Evolutionary conservation across 2,329 filamentous ascomycete species (phyloP).

Genomic region (Paraphaeosphaeria minitans): DNA sequence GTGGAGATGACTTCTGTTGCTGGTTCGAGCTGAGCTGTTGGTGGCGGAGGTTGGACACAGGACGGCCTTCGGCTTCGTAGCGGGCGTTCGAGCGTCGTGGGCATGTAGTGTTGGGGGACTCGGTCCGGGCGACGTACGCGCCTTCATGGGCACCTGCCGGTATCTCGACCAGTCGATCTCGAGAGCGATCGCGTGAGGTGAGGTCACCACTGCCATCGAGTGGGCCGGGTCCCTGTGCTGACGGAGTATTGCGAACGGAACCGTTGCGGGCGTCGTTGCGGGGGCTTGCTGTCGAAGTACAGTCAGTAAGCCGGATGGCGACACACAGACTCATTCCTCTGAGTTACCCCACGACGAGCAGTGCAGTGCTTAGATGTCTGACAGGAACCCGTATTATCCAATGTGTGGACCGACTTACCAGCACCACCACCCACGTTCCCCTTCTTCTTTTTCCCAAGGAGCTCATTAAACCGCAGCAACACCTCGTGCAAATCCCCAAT

Average conservation of each 20-base stretch:
- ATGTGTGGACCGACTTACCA: not conserved
- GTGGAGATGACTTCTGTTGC: not conserved
- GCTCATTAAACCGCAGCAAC: constrained; percentile 31
- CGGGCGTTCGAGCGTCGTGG: not conserved
- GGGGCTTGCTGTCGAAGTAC: not conserved
- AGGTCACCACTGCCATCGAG: not conserved
- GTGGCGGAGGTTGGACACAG: not conserved
- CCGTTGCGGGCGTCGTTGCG: not conserved
- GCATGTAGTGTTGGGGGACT: not conserved
- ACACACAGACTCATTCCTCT: not conserved
- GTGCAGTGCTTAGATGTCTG: not conserved
- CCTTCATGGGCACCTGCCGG: not conserved
- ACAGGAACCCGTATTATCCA: not conserved
- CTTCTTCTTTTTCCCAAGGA: constrained; percentile 14
- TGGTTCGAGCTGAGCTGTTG: not conserved
- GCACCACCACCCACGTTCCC: not conserved
- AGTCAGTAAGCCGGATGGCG: not conserved
- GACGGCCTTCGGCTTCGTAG: not conserved
- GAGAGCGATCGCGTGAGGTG: not conserved
- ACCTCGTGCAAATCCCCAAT: constrained; percentile 34
- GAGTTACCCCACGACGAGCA: not conserved
- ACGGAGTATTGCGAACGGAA: not conserved
- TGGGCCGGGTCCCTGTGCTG: not conserved
- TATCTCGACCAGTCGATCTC: not conserved
- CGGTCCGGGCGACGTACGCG: not conserved